Conservation (phyloP, 2,329 filamentous ascomycete species). For the Paraphaeosphaeria minitans region DNA sequence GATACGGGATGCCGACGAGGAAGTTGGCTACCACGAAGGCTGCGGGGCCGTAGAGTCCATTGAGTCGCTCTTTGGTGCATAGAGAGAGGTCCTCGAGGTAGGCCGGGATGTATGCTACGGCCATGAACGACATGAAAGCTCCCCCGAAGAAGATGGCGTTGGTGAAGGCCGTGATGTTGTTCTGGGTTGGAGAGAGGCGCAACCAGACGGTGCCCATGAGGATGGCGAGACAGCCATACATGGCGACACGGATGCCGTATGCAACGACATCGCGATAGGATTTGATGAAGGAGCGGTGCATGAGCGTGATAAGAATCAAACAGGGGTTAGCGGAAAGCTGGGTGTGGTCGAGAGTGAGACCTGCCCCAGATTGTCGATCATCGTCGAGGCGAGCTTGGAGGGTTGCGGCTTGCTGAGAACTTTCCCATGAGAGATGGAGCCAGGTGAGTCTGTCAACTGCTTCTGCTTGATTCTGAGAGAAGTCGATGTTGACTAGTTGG, state of each 20-base stretch:
- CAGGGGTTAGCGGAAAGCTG: conserved; percentile 50
- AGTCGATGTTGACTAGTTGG: conserved; percentile 79
- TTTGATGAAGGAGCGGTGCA: conserved; percentile 83
- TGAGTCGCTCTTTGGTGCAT: conserved; percentile 77
- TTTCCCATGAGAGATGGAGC: conserved; percentile 62
- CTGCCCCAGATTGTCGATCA: conserved; percentile 2
- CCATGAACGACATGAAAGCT: conserved; percentile 61
- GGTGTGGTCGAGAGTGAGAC: neutral
- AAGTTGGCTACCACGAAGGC: conserved; percentile 81
- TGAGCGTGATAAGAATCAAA: conserved; percentile 65
- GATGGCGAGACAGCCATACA: conserved; percentile 80
- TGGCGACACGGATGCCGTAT: conserved; percentile 80
- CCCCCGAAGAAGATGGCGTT: conserved; percentile 72
- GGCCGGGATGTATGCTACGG: conserved; percentile 79
- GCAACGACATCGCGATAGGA: conserved; percentile 82
- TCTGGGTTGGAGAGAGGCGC: conserved; percentile 69
- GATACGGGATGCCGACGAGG: conserved; percentile 77
- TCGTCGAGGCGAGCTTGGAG: conserved; percentile 33
- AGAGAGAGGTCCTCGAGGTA: conserved; percentile 78
- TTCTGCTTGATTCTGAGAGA: conserved; percentile 58
- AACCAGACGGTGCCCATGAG: conserved; percentile 92
- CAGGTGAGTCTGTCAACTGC: conserved; percentile 56
- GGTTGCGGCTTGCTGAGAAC: conserved; percentile 49
- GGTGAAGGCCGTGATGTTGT: conserved; percentile 78
- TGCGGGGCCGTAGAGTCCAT: conserved; percentile 77